These are phyloP conservation scores for Fusarium agapanthi DNA, from an alignment of 2,329 filamentous ascomycete species.

Conservation along the genomic window DNA sequence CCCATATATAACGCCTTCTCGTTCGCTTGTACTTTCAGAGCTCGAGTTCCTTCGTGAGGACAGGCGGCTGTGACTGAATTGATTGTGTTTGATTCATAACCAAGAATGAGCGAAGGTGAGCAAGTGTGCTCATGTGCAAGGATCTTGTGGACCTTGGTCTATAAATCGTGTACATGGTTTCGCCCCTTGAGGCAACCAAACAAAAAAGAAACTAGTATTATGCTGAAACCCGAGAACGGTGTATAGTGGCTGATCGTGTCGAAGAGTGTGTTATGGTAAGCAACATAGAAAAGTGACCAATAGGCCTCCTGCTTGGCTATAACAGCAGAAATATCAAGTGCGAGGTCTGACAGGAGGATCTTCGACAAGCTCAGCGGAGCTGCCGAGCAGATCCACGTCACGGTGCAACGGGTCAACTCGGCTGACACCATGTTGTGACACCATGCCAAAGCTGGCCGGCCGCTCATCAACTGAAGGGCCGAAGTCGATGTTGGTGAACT, in stretches of 20 bases:
- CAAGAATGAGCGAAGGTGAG: constrained; percentile 17
- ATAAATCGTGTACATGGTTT: constrained; percentile 39
- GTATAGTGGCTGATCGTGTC: not conserved
- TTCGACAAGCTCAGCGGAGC: constrained; percentile 66
- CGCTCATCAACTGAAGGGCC: constrained; percentile 54
- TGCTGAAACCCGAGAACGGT: constrained; percentile 8
- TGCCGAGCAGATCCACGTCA: constrained; percentile 59
- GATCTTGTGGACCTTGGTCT: constrained; percentile 31
- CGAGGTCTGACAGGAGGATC: constrained; percentile 42
- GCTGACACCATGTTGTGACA: constrained; percentile 66
- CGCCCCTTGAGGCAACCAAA: not conserved
- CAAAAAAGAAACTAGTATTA: constrained; percentile 30
- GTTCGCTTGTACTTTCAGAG: constrained; percentile 24
- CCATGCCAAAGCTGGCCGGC: constrained; percentile 64
- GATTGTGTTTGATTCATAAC: constrained; percentile 1
- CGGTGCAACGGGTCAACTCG: constrained; percentile 60
- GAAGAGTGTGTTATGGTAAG: not conserved
- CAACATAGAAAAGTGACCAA: not conserved
- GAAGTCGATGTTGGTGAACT: constrained; percentile 54
- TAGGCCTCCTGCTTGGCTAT: not conserved
- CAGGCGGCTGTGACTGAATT: constrained; percentile 19
- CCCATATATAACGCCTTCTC: constrained; percentile 32
- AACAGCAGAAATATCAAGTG: constrained; percentile 25
- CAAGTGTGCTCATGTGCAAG: constrained; percentile 23
- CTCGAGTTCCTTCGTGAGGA: constrained; percentile 12